Evolutionary conservation across 2,329 filamentous ascomycete species (phyloP).

Genomic region (Bipolaris sorokiniana): DNA sequence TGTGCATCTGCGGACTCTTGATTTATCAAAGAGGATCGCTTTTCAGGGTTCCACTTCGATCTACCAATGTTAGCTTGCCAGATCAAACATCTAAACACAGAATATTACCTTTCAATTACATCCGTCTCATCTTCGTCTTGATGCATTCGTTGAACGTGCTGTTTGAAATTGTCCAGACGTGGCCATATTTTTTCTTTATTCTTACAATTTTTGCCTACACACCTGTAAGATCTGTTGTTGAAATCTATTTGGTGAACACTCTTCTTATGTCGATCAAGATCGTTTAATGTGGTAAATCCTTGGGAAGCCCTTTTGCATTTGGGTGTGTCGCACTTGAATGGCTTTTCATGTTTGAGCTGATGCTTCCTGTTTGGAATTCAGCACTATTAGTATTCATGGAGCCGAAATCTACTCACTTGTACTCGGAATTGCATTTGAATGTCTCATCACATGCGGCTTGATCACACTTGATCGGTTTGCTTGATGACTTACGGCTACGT

Average conservation of each 20-base stretch:
- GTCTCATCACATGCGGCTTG: slow-evolving; percentile 7
- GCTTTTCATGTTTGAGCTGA: slow-evolving; percentile 70
- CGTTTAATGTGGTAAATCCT: slow-evolving; percentile 81
- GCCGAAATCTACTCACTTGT: slow-evolving; percentile 39
- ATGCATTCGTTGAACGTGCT: slow-evolving; percentile 77
- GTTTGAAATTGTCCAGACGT: slow-evolving; percentile 83
- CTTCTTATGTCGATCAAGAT: slow-evolving; percentile 78
- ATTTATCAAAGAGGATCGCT: slow-evolving; percentile 10
- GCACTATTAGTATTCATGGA: background rate
- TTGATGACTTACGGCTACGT: slow-evolving; percentile 23
- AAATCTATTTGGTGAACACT: slow-evolving; percentile 67
- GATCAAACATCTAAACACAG: background rate
- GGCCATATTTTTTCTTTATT: slow-evolving; percentile 75
- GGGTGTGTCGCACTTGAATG: slow-evolving; percentile 64
- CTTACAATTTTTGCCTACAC: slow-evolving; percentile 62
- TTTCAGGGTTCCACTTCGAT: slow-evolving; percentile 26
- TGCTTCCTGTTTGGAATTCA: slow-evolving; percentile 69
- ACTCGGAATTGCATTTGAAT: slow-evolving; percentile 46
- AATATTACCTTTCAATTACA: slow-evolving; percentile 55
- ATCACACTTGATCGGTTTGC: background rate
- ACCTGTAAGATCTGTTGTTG: slow-evolving; percentile 59
- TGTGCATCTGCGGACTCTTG: slow-evolving; percentile 26
- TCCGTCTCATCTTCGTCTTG: slow-evolving; percentile 51
- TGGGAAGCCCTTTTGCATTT: slow-evolving; percentile 62
- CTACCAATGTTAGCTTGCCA: slow-evolving; percentile 31